phyloP scores from a whole-genome alignment of 2,329 filamentous ascomycete genomes.

The Fonsecaea monophora region DNA sequence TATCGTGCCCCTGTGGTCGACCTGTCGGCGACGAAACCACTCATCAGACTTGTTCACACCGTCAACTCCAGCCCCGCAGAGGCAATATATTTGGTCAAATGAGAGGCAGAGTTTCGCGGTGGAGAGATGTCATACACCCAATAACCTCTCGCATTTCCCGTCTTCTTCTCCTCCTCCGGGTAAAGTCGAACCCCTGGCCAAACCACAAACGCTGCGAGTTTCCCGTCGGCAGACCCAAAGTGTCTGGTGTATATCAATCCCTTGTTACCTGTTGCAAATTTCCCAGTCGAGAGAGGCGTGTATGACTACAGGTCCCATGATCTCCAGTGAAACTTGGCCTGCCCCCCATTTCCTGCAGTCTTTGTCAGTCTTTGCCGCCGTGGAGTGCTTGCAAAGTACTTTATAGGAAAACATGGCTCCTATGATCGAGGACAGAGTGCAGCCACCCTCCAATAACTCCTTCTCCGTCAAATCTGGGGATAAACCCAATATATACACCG shows the following conservation, averaged over 20 bases:
- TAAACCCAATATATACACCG: constrained; percentile 44
- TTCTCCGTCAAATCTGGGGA: constrained; percentile 48
- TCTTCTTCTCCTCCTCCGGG: constrained; percentile 4
- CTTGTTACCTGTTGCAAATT: background rate
- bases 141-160: constrained; percentile 13
- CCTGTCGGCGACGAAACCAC: background rate
- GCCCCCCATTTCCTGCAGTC: constrained; percentile 13
- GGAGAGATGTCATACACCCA: constrained; percentile 2
- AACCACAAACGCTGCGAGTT: constrained; percentile 19
- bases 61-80: background rate
- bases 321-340: background rate
- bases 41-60: background rate
- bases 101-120: constrained; percentile 26
- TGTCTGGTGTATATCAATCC: constrained; percentile 23
- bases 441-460: constrained; percentile 43
- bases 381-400: background rate
- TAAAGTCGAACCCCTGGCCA: background rate
- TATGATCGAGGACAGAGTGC: constrained; percentile 38
- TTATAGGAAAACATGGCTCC: constrained; percentile 35
- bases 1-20: background rate
- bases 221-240: constrained; percentile 24
- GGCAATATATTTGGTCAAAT: constrained; percentile 14
- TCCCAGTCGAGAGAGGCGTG: background rate
- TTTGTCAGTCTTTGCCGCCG: constrained; percentile 14
- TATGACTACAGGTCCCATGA: constrained; percentile 5